These are phyloP conservation scores for Mycena amicta DNA, from an alignment of 768 basidiomycete species.

Conservation along the genomic window DNA sequence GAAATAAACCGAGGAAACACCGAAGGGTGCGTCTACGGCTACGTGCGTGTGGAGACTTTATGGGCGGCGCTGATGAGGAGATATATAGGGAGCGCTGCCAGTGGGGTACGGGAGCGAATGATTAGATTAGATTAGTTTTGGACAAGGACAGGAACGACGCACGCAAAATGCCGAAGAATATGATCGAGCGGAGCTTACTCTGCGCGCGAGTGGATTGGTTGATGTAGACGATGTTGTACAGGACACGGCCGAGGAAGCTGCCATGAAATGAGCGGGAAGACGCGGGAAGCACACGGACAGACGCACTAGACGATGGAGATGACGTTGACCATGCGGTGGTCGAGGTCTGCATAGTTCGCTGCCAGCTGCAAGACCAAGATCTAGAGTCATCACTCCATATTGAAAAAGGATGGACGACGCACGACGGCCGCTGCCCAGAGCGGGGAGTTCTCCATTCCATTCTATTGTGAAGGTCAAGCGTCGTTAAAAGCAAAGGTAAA, in stretches of 20 bases:
- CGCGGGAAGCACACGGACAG: not conserved
- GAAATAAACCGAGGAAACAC: too few species aligned
- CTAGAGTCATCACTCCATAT: too few species aligned
- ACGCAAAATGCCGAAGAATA: conserved; percentile 15
- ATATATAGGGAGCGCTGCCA: conserved; percentile 21
- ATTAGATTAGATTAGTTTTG: too few species aligned
- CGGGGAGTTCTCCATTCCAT: conserved; percentile 21
- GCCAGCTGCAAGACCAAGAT: conserved; percentile 16
- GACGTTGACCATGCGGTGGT: conserved; percentile 16
- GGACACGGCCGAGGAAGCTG: conserved; percentile 8
- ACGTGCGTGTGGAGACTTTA: conserved; percentile 10
- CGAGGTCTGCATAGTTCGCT: conserved; percentile 15
- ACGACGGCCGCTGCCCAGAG: conserved; percentile 22
- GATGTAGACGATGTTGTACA: conserved; percentile 18
- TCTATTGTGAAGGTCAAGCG: conserved; percentile 1
- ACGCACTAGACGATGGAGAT: conserved; percentile 16
- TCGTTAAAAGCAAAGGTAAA: not conserved
- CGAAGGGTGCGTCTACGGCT: too few species aligned
- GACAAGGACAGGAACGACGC: not conserved
- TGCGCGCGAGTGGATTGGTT: conserved; percentile 1
- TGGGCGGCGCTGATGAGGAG: conserved; percentile 14
- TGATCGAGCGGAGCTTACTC: conserved; percentile 2
- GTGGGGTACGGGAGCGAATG: too few species aligned
- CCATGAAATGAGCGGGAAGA: not conserved
- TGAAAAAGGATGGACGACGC: too few species aligned